Evolutionary conservation across 2,329 filamentous ascomycete genomes (phyloP), one percentile per base, ranked within the genome.

Genomic region (Metarhizium sp.): DNA sequence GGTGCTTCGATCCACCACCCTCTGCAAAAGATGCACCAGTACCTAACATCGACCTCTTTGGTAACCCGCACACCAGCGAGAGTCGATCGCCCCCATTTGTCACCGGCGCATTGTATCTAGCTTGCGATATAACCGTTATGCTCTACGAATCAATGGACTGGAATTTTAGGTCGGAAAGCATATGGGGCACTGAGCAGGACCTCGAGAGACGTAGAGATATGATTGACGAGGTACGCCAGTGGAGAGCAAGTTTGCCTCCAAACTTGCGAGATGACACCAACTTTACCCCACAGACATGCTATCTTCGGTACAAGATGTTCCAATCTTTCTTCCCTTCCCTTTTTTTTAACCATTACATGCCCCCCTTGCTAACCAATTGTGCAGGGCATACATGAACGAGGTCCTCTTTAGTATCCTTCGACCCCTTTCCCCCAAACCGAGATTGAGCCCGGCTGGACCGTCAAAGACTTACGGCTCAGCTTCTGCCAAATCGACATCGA

Each of bases 61-160:
- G 57, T 2, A 54, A 53, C 8, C 46, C 38, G 5, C 52, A 58
- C 32, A 55, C 43, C 2, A 49, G 29, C 11, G 43, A 45, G n/a
- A 53, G 50, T 43, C 51, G 34, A 16, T 52, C 52, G 11, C 55
- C 53, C 4, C 57, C 53, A 1, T 56, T 59, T 56, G 55, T 58
- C 6, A 46, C 50, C 5, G 57, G 58, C 4, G 56, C 57, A 7
- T 52, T 58, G 1, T 43, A 57, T 13, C 48, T 57, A 16, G 47
- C 49, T 4, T 61, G 59, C 11, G 59, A 61, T 32, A 43, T 60
- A 29, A 58, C 57, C 8, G n/a, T 57, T 2, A 56, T 60, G 38
- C 55, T 60, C 2, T 57, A 60, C 34, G 53, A 55, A 36, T 49
- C 45, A 2, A 60, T 60, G 60, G 52, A 54, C 4, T 55, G 54